Evolutionary conservation across 108 stramenopile genomes (phyloP).

Genomic region (Nitzschia sp.): DNA sequence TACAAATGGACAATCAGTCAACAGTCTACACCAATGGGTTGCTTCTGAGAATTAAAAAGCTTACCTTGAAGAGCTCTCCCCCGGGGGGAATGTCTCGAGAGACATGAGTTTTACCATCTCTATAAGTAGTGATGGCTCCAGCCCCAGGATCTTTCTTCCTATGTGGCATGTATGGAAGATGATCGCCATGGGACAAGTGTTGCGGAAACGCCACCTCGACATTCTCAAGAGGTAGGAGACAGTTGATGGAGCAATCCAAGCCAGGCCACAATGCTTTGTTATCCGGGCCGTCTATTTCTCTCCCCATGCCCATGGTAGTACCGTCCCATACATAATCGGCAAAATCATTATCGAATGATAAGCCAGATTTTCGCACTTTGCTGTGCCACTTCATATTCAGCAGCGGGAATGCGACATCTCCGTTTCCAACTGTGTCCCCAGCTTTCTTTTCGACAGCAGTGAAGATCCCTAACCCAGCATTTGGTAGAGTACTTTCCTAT

Average conservation of each 20-base stretch:
- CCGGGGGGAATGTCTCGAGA: conserved; percentile 13
- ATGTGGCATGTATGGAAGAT: not conserved
- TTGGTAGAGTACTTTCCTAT: conserved; percentile 55
- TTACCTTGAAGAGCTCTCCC: conserved; percentile 26
- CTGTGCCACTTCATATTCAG: conserved; percentile 52
- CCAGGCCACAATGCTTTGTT: not conserved
- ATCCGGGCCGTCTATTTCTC: not conserved
- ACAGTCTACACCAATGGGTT: no score
- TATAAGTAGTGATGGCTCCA: conserved; percentile 17
- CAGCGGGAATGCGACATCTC: conserved; percentile 56
- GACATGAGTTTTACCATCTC: not conserved
- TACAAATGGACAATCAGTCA: no score
- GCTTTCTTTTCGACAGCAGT: conserved; percentile 31
- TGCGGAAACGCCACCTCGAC: not conserved
- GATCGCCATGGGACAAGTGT: not conserved
- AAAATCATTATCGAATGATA: conserved; percentile 1
- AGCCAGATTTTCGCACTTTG: not conserved
- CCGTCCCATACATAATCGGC: conserved; percentile 7
- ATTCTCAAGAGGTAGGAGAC: not conserved
- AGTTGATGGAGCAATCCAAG: conserved; percentile 7
- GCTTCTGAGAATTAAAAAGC: not conserved
- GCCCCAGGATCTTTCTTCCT: conserved; percentile 16
- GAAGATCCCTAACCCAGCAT: conserved; percentile 73
- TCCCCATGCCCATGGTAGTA: not conserved
- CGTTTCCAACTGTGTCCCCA: conserved; percentile 43